Evolutionary conservation across 2,329 filamentous ascomycete genomes (phyloP).

Genomic region (Fusarium illudens): DNA sequence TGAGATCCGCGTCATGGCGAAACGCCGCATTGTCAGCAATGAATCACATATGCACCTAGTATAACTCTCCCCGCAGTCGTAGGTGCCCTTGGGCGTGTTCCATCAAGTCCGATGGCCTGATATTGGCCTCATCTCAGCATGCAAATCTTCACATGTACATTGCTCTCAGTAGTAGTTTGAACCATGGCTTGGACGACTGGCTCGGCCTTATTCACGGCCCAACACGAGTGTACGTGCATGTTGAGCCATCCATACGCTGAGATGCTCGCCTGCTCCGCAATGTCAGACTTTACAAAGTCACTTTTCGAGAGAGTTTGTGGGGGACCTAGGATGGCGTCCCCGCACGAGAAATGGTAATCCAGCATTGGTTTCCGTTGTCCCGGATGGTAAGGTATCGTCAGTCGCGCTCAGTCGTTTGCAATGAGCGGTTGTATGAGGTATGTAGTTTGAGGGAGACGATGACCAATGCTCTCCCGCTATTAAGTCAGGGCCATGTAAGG

Average conservation of each 20-base stretch:
- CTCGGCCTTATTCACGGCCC: neutral
- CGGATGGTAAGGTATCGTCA: neutral
- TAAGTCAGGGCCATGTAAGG: neutral
- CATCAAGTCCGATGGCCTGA: neutral
- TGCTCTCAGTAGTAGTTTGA: neutral
- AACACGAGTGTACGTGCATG: neutral
- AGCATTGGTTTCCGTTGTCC: neutral
- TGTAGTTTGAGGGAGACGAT: neutral
- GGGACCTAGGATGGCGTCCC: neutral
- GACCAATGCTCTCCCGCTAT: neutral
- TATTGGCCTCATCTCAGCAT: neutral
- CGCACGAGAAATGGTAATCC: neutral
- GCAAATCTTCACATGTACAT: neutral
- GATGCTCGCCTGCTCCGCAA: neutral
- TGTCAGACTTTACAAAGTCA: neutral
- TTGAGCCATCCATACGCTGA: neutral
- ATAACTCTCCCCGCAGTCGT: constrained; percentile 3
- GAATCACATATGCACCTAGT: constrained; percentile 1
- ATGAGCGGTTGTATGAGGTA: neutral
- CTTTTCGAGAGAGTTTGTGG: neutral
- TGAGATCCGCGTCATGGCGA: neutral
- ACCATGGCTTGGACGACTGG: neutral
- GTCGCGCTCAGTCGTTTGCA: neutral
- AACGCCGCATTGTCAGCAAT: constrained; percentile 6
- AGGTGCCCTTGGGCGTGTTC: neutral